Percentiles rank a stretch among this genome's conserved stretches.
Conservation (phyloP, 805 yeast species). For the Grigorovia transvaalensis region DNA sequence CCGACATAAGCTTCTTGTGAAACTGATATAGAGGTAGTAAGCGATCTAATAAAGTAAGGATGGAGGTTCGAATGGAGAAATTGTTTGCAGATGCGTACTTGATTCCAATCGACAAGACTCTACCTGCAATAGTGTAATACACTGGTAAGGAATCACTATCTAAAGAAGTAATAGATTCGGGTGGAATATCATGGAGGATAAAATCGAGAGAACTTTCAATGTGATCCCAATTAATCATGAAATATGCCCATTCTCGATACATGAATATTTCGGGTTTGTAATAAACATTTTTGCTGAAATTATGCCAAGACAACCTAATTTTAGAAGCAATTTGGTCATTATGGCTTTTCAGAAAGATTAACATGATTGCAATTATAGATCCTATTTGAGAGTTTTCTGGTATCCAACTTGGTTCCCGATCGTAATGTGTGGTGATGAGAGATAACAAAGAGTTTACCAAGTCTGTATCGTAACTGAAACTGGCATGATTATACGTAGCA, state of each 20-base stretch:
- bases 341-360: slow-evolving; percentile 63
- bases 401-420: slow-evolving; percentile 22
- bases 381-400: slow-evolving; percentile 43
- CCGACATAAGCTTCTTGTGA: slow-evolving; percentile 21
- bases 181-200: slow-evolving; percentile 13
- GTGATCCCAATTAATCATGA: slow-evolving; percentile 62
- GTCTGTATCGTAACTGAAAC: neutral
- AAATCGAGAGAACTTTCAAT: slow-evolving; percentile 35
- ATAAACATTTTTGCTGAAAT: slow-evolving; percentile 3
- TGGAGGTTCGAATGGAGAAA: slow-evolving; percentile 39
- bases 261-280: slow-evolving; percentile 65
- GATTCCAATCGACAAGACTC: slow-evolving; percentile 63
- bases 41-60: slow-evolving; percentile 19
- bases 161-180: slow-evolving; percentile 17
- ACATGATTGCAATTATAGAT: slow-evolving; percentile 62
- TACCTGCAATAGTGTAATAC: slow-evolving; percentile 63
- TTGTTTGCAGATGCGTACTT: slow-evolving; percentile 65
- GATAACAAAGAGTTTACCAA: slow-evolving; percentile 9
- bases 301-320: slow-evolving; percentile 50
- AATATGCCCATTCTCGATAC: slow-evolving; percentile 50
- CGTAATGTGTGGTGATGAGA: slow-evolving; percentile 12
- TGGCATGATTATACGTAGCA: neutral
- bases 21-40: slow-evolving; percentile 25
- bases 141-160: slow-evolving; percentile 54
- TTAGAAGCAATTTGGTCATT: slow-evolving; percentile 46